Evolutionary conservation across 176 grass and related monocot species (phyloP).

Genomic region (Ampelocalamus luodianensis): DNA sequence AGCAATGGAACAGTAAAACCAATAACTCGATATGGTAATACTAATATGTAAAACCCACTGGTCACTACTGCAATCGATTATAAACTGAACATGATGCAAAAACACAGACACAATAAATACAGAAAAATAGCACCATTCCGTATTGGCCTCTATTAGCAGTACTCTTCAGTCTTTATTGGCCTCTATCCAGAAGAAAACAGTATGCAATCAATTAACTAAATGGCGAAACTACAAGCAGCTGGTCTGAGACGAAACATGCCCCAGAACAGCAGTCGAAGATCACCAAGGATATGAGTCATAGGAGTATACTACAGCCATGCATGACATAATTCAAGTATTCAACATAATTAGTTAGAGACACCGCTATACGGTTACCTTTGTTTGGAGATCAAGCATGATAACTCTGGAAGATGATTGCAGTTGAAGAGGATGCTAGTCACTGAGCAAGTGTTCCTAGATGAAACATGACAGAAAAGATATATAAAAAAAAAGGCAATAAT

Average conservation of each 20-base stretch:
- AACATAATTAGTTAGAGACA: neutral
- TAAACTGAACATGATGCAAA: neutral
- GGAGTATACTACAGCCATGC: neutral
- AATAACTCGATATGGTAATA: neutral
- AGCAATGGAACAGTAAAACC: neutral
- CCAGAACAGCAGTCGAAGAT: neutral
- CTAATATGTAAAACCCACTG: neutral
- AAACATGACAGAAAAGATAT: neutral
- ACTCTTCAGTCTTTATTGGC: neutral
- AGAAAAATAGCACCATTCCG: neutral
- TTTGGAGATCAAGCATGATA: neutral
- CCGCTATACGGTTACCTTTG: neutral
- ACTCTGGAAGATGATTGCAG: neutral
- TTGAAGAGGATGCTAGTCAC: neutral
- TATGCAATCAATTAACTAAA: neutral
- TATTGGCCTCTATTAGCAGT: neutral
- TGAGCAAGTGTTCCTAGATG: slow-evolving; percentile 7
- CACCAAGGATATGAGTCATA: neutral
- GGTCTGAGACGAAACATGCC: neutral
- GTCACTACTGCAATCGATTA: neutral
- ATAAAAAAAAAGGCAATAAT: neutral
- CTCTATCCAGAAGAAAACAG: neutral
- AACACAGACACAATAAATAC: neutral
- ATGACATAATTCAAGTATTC: slow-evolving; percentile 17
- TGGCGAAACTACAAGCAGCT: neutral